Percentiles rank a stretch among this genome's conserved stretches.
Evolutionary conservation across 257 asterid species (phyloP).

Genomic region (Hygrophila difformis): DNA sequence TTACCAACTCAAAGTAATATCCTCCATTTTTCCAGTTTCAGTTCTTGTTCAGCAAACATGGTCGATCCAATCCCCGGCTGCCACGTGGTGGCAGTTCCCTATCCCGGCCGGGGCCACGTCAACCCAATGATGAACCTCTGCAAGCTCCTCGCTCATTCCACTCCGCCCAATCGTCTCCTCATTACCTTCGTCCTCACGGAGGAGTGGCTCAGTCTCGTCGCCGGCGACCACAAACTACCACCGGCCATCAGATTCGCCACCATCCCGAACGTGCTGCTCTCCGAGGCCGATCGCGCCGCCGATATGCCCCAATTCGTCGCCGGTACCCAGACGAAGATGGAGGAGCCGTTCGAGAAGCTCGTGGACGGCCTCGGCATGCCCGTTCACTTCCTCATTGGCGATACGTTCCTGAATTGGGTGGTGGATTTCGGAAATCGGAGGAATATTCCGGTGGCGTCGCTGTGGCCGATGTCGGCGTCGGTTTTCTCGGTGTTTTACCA

Average conservation of each 20-base stretch:
- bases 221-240: not conserved
- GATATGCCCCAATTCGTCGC: conserved; percentile 21
- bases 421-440: conserved; percentile 23
- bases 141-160: conserved; percentile 7
- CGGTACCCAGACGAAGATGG: conserved; percentile 32
- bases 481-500: conserved; percentile 28
- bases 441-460: conserved; percentile 42
- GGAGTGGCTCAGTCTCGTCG: conserved; percentile 25
- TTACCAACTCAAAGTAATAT: no score
- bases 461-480: conserved; percentile 47
- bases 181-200: conserved; percentile 32
- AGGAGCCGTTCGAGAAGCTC: conserved; percentile 39
- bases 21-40: no score
- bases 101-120: conserved; percentile 35
- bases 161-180: conserved; percentile 10
- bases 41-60: no score
- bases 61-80: not conserved
- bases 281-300: conserved; percentile 41
- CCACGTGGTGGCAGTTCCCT: conserved; percentile 30
- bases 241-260: conserved; percentile 17
- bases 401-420: conserved; percentile 30
- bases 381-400: conserved; percentile 31
- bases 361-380: conserved; percentile 22
- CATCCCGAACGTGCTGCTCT: conserved; percentile 39
- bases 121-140: conserved; percentile 33